phyloP scores from a whole-genome alignment of 2,329 filamentous ascomycete species.

The Penicillium sp. region DNA sequence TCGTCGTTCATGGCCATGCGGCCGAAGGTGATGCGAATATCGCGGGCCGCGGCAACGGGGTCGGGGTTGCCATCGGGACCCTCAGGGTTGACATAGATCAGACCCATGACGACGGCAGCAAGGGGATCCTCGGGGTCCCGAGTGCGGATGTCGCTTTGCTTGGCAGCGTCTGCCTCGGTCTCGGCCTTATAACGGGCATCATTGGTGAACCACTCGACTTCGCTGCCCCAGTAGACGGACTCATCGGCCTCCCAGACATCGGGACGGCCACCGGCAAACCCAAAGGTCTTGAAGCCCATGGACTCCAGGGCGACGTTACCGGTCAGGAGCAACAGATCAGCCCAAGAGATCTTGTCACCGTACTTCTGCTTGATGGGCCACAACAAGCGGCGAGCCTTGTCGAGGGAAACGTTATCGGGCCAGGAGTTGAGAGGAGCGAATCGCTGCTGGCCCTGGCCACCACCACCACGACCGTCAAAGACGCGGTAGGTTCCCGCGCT shows the following conservation, averaged over 20 bases:
- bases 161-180: slow-evolving; percentile 44
- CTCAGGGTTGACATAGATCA: slow-evolving; percentile 83
- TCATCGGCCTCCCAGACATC: slow-evolving; percentile 77
- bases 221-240: slow-evolving; percentile 75
- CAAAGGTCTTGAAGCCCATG: slow-evolving; percentile 73
- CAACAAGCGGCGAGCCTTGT: slow-evolving; percentile 77
- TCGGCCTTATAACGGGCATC: slow-evolving; percentile 66
- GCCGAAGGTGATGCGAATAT: slow-evolving; percentile 73
- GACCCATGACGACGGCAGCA: slow-evolving; percentile 70
- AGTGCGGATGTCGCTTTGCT: slow-evolving; percentile 53
- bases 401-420: slow-evolving; percentile 76
- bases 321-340: slow-evolving; percentile 69
- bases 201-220: slow-evolving; percentile 68
- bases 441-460: slow-evolving; percentile 73
- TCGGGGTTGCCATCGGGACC: slow-evolving; percentile 73
- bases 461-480: slow-evolving; percentile 73
- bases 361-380: slow-evolving; percentile 87
- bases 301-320: slow-evolving; percentile 77
- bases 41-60: slow-evolving; percentile 66
- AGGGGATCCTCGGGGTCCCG: slow-evolving; percentile 70
- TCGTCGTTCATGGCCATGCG: slow-evolving; percentile 85
- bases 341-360: slow-evolving; percentile 79
- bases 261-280: slow-evolving; percentile 70
- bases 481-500: slow-evolving; percentile 77
- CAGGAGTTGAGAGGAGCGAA: slow-evolving; percentile 81